phyloP scores from a whole-genome alignment of 106 monocot genomes.

The Acorus gramineus region DNA sequence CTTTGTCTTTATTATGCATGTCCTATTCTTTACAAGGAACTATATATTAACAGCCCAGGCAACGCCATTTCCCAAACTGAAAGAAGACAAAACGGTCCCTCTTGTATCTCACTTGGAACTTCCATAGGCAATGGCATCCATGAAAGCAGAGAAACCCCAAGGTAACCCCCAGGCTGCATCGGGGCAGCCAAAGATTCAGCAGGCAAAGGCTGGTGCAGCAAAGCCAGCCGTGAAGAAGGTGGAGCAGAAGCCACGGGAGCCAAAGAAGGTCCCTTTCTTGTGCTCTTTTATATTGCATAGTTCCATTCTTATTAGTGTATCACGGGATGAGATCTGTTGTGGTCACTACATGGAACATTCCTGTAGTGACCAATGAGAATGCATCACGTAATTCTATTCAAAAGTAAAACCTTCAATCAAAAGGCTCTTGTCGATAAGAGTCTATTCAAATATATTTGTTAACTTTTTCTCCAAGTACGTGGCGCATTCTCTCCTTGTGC shows the following conservation, averaged over 20 bases:
- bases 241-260: constrained; percentile 17
- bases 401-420: too few species aligned
- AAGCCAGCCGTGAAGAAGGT: constrained; percentile 7
- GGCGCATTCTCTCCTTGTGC: too few species aligned
- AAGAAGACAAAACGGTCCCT: neutral
- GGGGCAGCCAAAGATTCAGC: neutral
- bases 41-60: neutral
- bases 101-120: neutral
- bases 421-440: too few species aligned
- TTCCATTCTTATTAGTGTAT: neutral
- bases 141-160: constrained; percentile 10
- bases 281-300: neutral
- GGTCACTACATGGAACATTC: too few species aligned
- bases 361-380: too few species aligned
- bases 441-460: too few species aligned
- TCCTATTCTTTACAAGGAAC: neutral
- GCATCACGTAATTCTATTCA: too few species aligned
- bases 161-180: neutral
- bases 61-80: neutral
- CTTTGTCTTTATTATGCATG: neutral
- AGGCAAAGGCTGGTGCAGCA: neutral
- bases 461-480: too few species aligned
- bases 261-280: constrained; percentile 3
- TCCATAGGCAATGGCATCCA: constrained; percentile 10
- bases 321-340: too few species aligned